Percentiles rank a stretch among this genome's conserved stretches.
phyloP scores from a whole-genome alignment of 2,329 filamentous ascomycete species.

The Microcyclospora pomicola region DNA sequence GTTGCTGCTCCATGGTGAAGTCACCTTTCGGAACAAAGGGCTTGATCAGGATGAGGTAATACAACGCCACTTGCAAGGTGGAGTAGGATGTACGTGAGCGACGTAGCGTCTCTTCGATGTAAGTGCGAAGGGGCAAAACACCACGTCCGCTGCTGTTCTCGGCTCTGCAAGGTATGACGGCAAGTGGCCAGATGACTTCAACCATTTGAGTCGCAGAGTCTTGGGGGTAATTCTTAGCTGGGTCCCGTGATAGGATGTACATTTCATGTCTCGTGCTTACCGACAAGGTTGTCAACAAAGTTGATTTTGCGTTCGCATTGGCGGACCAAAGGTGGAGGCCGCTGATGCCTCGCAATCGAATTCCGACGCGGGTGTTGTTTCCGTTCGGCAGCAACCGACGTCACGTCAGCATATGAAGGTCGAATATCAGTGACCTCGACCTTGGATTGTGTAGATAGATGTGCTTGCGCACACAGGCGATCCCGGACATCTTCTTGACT shows the following conservation, averaged over 20 bases:
- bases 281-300: slow-evolving; percentile 93
- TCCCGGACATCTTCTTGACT: slow-evolving; percentile 19
- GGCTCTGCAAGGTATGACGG: slow-evolving; percentile 61
- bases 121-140: slow-evolving; percentile 79
- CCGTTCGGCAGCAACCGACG: slow-evolving; percentile 44
- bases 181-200: slow-evolving; percentile 90
- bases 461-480: slow-evolving; percentile 11
- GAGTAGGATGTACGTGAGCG: slow-evolving; percentile 95
- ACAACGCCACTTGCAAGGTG: slow-evolving; percentile 88
- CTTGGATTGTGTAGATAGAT: slow-evolving; percentile 7
- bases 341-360: slow-evolving; percentile 41
- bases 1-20: slow-evolving; percentile 73
- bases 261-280: slow-evolving; percentile 47
- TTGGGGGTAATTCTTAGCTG: slow-evolving; percentile 30
- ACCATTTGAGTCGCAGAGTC: slow-evolving; percentile 97
- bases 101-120: slow-evolving; percentile 93
- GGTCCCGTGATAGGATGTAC: slow-evolving; percentile 14
- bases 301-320: slow-evolving; percentile 86
- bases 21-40: slow-evolving; percentile 70
- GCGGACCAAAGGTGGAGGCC: slow-evolving; percentile 63
- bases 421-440: slow-evolving; percentile 2
- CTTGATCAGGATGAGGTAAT: slow-evolving; percentile 91
- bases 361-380: slow-evolving; percentile 49
- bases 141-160: slow-evolving; percentile 54
- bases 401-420: slow-evolving; percentile 22